A percentile compares a stretch with the other conserved stretches of the same genome.
phyloP scores from a whole-genome alignment of 2,329 filamentous ascomycete species.

The Stagonosporopsis vannaccii region DNA sequence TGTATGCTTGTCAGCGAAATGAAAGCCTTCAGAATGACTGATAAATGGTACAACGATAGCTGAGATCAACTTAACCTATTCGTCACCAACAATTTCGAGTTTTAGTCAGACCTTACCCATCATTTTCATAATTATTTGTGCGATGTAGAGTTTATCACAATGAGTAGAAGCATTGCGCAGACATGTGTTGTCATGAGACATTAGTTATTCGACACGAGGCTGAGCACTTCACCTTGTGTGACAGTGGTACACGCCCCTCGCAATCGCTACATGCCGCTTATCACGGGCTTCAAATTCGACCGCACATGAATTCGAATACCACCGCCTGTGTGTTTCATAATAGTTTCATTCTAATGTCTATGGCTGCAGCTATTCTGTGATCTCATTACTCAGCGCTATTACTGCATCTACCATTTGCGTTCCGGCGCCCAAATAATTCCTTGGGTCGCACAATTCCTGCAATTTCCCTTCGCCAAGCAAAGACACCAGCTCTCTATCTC shows the following conservation, averaged over 20 bases:
- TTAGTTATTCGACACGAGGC: neutral
- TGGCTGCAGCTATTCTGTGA: neutral
- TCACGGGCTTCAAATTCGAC: neutral
- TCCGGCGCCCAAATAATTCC: conserved; percentile 54
- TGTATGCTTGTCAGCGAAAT: too few relatives aligned
- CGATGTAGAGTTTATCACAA: too few relatives aligned
- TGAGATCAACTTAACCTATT: too few relatives aligned
- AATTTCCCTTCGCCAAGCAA: conserved; percentile 49
- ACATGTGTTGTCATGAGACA: too few relatives aligned
- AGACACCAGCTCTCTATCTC: conserved; percentile 49
- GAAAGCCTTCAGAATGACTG: too few relatives aligned
- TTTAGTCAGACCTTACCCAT: too few relatives aligned
- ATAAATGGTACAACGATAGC: too few relatives aligned
- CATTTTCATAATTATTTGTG: too few relatives aligned
- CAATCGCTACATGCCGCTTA: neutral
- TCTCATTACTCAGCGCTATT: conserved; percentile 23
- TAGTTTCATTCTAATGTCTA: neutral
- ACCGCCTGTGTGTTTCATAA: too few relatives aligned
- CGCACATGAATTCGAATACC: neutral
- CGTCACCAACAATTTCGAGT: too few relatives aligned
- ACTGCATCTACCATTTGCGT: conserved; percentile 48
- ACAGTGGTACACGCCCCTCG: neutral
- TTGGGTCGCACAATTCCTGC: conserved; percentile 61
- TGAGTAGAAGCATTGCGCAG: too few relatives aligned
- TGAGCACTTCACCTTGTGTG: neutral